Evolutionary conservation across 2,329 filamentous ascomycete species (phyloP), one percentile per base, ranked within the genome.

Genomic region (Lecanoromycetidae sp.): DNA sequence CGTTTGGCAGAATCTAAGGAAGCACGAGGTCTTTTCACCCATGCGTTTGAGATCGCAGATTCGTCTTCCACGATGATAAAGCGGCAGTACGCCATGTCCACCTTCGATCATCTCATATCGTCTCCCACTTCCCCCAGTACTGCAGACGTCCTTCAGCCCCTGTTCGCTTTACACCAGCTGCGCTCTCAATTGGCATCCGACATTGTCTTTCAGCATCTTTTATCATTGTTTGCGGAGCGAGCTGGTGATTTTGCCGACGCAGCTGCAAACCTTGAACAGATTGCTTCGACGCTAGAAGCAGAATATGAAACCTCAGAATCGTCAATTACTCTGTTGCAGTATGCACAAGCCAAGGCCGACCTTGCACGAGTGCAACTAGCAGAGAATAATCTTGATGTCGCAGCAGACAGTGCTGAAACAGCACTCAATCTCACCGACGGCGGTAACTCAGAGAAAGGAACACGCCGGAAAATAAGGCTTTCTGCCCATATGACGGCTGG

Each of bases 21-120:
- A 64, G 88, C 90, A 1, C 75, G 86, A 19, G 80, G 80, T 9
- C 75, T 96, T 8, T 94, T 95, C 60, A 88, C 85, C 1, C 91
- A 98, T 60, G 90, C 91, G 0, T 91, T 94, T 68, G 88, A 94
- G 53, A 90, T 98, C 40, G 80, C 87, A 0, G 84, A 87, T 51
- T 82, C 86, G 0, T 83, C 84, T 0, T 80, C 82, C 0, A 62
- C 80, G 2, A 70, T 87, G 4, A 79, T 82, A 0, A 84, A 87
- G 60, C 77, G 81, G 25, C 84, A 90, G 60, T 96, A 88, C 60
- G 75, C 86, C 0, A 69, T 82, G 0, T 84, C 86, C 1, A 72
- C 84, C 39, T 96, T 98, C 60, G 90, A 98, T 57, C 73, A 86
- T 54, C 71, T 94, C 5, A 62, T 87, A 12, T 71, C 75, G 1